Evolutionary conservation across 805 yeast genomes (phyloP), one percentile per base, ranked within the genome.

Genomic region (Candida tibetensis): DNA sequence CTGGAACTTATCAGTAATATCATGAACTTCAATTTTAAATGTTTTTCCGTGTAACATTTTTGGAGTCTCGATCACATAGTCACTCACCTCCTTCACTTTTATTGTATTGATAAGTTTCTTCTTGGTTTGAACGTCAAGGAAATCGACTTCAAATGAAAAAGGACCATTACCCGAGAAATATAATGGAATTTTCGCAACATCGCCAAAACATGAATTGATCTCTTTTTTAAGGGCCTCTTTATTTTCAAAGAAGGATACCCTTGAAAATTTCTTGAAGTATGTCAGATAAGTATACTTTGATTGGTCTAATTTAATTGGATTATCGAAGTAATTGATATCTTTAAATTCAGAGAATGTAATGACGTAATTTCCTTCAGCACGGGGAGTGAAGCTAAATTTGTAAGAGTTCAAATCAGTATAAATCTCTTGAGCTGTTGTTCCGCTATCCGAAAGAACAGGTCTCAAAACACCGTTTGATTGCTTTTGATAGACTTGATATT

Each of bases 151-250:
- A 37, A 93, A 68, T 2, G 74, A 65, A 48, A 83, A 87, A 3
- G 98, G 98, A 0, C 84, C 76, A 46, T 81, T 80, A 10, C 99
- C 99, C 34, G 76, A 79, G 16, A 93, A 72, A 7, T 58, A 55
- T 3, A 91, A 70, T 0, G 82, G 81, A 4, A 85, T 60, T 2
- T 39, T 34, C 0, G 53, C 49, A 12, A 46, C 34, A 9, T 58
- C 58, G 5, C 62, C 67, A 28, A 48, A 55, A 46, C 74, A 69
- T 17, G 60, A 44, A 8, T 43, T 45, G 17, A 62, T 41, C 2
- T 41, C 41, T 26, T 58, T 53, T 2, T 47, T 37, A 1, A 34
- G 40, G 3, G 45, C 30, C 4, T 37, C 43, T n/a, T 35, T 34
- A 9, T 37, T 41, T 13, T 52, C 50, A 32, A 56, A 56, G 41